These are phyloP conservation scores for Crithidia thermophila DNA, from an alignment of 208 protist genomes.

Conservation along the genomic window DNA sequence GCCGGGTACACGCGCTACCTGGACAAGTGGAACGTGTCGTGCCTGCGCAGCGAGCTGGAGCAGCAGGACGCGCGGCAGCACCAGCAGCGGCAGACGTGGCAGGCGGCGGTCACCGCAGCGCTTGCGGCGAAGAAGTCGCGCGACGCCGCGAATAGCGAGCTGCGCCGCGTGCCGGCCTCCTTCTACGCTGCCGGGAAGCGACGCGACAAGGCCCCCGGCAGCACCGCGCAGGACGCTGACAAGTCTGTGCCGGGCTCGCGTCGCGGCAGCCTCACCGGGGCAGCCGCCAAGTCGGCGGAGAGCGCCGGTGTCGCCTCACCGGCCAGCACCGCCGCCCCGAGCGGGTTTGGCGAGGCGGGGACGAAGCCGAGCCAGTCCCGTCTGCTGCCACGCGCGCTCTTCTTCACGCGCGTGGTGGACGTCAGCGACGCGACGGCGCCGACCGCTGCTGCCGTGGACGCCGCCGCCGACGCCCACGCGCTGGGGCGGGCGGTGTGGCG, in stretches of 20 bases:
- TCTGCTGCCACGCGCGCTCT: conserved; percentile 67
- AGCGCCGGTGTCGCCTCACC: background rate
- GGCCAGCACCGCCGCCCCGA: background rate
- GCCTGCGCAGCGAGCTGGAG: conserved; percentile 24
- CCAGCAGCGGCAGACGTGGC: conserved; percentile 28
- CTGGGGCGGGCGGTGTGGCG: conserved; percentile 24
- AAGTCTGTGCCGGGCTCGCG: background rate
- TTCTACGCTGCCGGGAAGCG: conserved; percentile 22
- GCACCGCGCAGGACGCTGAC: background rate
- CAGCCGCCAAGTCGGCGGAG: background rate
- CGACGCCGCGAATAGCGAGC: background rate
- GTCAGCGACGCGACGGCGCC: conserved; percentile 31
- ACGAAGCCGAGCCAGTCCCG: background rate
- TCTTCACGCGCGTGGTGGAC: conserved; percentile 60
- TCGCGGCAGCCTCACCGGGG: conserved; percentile 10
- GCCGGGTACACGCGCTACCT: background rate
- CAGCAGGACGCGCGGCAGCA: conserved; percentile 32
- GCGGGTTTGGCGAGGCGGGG: background rate
- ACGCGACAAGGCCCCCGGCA: conserved; percentile 24
- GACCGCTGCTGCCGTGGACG: background rate
- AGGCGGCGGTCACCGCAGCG: background rate
- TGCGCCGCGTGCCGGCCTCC: background rate
- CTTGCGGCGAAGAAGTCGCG: background rate
- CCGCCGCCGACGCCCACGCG: background rate
- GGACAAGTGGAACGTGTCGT: conserved; percentile 23